Evolutionary conservation across 306 rosid species (phyloP).

Genomic region (Crataegus laevigata): DNA sequence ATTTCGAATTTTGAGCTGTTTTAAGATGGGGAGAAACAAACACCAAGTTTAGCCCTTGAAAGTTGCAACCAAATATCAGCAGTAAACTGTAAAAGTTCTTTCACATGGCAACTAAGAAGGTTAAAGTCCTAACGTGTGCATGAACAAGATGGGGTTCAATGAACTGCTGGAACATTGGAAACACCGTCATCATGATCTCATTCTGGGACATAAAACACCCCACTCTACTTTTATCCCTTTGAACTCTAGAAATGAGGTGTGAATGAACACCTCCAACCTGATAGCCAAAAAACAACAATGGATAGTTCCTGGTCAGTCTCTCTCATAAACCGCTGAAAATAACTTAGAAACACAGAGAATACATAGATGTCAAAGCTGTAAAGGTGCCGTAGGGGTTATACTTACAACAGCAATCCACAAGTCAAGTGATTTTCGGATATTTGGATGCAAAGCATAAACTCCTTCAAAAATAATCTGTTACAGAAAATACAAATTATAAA

Average conservation of each 20-base stretch:
- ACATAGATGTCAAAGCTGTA: neutral
- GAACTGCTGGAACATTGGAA: constrained; percentile 96
- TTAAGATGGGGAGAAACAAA: constrained; percentile 4
- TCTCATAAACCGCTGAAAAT: constrained; percentile 4
- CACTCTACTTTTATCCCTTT: constrained; percentile 91
- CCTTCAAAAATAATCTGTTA: constrained; percentile 94
- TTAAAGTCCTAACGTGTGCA: constrained; percentile 61
- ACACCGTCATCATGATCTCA: constrained; percentile 93
- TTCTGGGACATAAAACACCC: constrained; percentile 91
- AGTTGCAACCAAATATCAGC: neutral
- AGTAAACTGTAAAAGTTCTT: neutral
- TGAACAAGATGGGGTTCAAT: constrained; percentile 99
- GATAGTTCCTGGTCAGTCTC: neutral
- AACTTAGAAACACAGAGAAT: neutral
- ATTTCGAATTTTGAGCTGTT: constrained; percentile 98
- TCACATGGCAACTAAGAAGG: neutral
- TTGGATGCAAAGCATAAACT: constrained; percentile 96
- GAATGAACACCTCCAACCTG: constrained; percentile 99
- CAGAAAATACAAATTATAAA: constrained; percentile 11
- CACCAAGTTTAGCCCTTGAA: neutral
- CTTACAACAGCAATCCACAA: constrained; percentile 96
- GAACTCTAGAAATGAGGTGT: constrained; percentile 95
- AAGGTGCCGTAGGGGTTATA: constrained; percentile 21
- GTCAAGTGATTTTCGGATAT: constrained; percentile 85
- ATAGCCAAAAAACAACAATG: neutral